Evolutionary conservation across 225 moss, liverwort and hornwort genomes (phyloP), one percentile per base, ranked within the genome.

Genomic region (Anthoceros angustus): DNA sequence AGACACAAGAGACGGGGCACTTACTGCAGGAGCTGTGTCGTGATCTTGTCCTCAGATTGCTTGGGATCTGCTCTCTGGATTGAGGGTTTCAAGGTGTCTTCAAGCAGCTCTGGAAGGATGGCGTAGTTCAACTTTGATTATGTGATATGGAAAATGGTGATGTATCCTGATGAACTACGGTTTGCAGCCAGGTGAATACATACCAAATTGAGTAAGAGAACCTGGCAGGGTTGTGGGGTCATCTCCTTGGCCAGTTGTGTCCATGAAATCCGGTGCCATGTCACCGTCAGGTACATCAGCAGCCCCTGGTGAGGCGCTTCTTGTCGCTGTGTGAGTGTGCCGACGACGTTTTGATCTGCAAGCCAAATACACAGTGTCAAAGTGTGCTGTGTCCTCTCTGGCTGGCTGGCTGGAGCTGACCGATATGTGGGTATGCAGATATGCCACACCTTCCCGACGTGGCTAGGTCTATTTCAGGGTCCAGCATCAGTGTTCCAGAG

Each of bases 121-220:
- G 20, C 20, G 65, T 6, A 25, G 6, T 42, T 4, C n/a, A 32
- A 68, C 0, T 20, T 55, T 32, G 32, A 32, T 4, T 1, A 32
- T 32, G 32, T 32, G 32, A 32, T 1, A 32, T 32, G 32, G 32
- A 32, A 32, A 32, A 32, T 32, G 32, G 32, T 32, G 32, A 1
- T 32, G 1, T 4, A 32, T 32, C 32, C 32, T 32, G 32, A 32
- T 32, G 2, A 4, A 32, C 32, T 32, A 32, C 11, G 45, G 11
- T 5, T 46, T 46, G 45, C 16, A 23, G 55, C 18, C n/a, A 20
- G 55, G 1, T 0, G 16, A 32, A 25, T 71, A 23, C 65, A 18
- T 74, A 80, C 79, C 74, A n/a, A 80, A 74, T 70, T 69, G 80
- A 42, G 39, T 76, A n/a, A 73, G n/a, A 61, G 73, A 69, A 39